Percentiles rank a stretch among this genome's conserved stretches.
phyloP scores from a whole-genome alignment of 805 yeast species.

The Zygosaccharomyces bailii region DNA sequence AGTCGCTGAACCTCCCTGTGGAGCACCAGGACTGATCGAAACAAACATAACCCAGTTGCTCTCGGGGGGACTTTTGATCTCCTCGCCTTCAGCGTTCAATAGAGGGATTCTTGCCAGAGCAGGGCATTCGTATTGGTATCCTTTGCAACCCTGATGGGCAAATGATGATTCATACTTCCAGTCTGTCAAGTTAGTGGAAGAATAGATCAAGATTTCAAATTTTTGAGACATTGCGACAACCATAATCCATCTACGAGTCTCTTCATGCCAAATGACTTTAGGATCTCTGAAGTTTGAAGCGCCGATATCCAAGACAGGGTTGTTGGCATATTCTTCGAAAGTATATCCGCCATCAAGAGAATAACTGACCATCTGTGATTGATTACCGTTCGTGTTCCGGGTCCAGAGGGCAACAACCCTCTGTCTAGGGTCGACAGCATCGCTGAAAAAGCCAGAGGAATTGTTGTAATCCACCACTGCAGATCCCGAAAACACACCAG shows the following conservation, averaged over 20 bases:
- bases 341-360: conserved; percentile 39
- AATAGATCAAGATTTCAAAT: conserved; percentile 31
- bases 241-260: conserved; percentile 34
- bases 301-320: conserved; percentile 36
- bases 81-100: conserved; percentile 15
- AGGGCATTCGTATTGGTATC: conserved; percentile 44
- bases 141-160: conserved; percentile 30
- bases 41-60: conserved; percentile 40
- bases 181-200: conserved; percentile 27
- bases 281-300: conserved; percentile 37
- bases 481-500: conserved; percentile 39
- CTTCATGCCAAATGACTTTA: conserved; percentile 38
- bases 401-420: conserved; percentile 41
- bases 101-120: conserved; percentile 35
- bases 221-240: conserved; percentile 32
- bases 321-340: conserved; percentile 31
- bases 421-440: conserved; percentile 28
- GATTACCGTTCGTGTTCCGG: conserved; percentile 24
- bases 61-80: conserved; percentile 2
- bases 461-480: conserved; percentile 39
- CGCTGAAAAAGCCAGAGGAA: conserved; percentile 38
- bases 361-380: conserved; percentile 37
- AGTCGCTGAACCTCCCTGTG: conserved; percentile 40
- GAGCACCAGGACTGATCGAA: conserved; percentile 44
- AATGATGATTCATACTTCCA: conserved; percentile 34